These are phyloP conservation scores for Arthrobotrys iridis DNA, from an alignment of 2,329 filamentous ascomycete genomes.

Conservation along the genomic window DNA sequence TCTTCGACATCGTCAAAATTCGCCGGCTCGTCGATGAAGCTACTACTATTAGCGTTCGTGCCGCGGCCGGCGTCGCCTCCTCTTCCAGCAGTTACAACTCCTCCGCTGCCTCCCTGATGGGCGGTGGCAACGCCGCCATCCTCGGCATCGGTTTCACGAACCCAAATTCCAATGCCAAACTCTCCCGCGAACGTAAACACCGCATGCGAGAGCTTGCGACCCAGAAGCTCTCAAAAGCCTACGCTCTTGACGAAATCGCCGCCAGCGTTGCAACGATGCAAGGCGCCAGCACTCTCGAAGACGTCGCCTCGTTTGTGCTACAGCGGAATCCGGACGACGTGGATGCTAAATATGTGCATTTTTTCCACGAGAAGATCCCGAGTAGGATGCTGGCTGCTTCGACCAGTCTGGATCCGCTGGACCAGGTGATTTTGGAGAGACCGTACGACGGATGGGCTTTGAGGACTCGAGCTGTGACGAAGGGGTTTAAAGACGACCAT, in stretches of 20 bases:
- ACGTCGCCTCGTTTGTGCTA: slow-evolving; percentile 77
- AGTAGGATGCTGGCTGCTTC: slow-evolving; percentile 76
- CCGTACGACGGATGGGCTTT: slow-evolving; percentile 74
- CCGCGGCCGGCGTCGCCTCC: slow-evolving; percentile 76
- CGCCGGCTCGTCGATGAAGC: slow-evolving; percentile 81
- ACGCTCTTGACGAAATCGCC: slow-evolving; percentile 82
- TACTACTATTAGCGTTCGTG: slow-evolving; percentile 78
- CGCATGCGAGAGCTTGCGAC: slow-evolving; percentile 83
- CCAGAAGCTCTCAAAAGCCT: slow-evolving; percentile 79
- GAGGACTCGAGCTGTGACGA: slow-evolving; percentile 78
- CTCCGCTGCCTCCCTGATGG: slow-evolving; percentile 64
- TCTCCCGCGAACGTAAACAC: slow-evolving; percentile 80
- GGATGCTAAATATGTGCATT: slow-evolving; percentile 88
- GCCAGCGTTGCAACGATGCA: slow-evolving; percentile 87
- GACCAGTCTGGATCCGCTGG: slow-evolving; percentile 73
- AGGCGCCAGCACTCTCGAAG: slow-evolving; percentile 78
- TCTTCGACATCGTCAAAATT: slow-evolving; percentile 87
- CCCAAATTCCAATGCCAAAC: slow-evolving; percentile 67
- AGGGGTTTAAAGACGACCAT: slow-evolving; percentile 78
- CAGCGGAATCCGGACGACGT: slow-evolving; percentile 73
- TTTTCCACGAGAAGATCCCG: slow-evolving; percentile 90
- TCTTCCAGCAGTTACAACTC: slow-evolving; percentile 63
- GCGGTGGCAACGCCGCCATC: slow-evolving; percentile 65
- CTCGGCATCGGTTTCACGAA: slow-evolving; percentile 69
- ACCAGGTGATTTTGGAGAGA: slow-evolving; percentile 73